These are phyloP conservation scores for Tulasnella sp. DNA, from an alignment of 768 basidiomycete species.

Conservation along the genomic window DNA sequence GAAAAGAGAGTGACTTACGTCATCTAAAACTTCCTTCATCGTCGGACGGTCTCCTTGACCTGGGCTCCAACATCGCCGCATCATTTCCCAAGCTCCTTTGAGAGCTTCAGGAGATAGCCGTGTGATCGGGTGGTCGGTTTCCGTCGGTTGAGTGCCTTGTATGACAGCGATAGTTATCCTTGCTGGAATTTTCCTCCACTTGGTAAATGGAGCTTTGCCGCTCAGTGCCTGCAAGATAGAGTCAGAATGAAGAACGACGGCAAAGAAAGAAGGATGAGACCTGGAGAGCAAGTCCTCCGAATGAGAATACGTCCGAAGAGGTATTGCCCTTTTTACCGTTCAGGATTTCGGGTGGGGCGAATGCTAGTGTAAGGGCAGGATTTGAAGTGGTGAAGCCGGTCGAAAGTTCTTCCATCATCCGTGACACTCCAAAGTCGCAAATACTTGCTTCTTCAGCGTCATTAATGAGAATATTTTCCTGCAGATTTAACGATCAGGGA, in stretches of 20 bases:
- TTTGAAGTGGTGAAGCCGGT: not conserved
- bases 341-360: not conserved
- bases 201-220: not conserved
- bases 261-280: not conserved
- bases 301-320: not conserved
- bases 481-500: not conserved
- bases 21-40: not conserved
- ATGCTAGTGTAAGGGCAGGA: not conserved
- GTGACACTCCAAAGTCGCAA: not conserved
- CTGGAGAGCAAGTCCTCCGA: not conserved
- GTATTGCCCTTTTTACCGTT: not conserved
- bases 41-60: not conserved
- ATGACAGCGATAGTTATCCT: not conserved
- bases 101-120: not conserved
- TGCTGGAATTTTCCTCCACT: not conserved
- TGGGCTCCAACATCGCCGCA: not conserved
- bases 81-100: not conserved
- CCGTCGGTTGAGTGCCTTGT: not conserved
- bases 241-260: not conserved
- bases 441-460: not conserved
- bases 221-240: not conserved
- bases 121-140: not conserved
- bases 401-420: not conserved
- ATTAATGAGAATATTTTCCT: slow-evolving; percentile 5
- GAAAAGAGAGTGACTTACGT: not conserved